A percentile compares a stretch with the other conserved stretches of the same genome.
These are phyloP conservation scores for Globisporangium spinosum DNA, from an alignment of 352 stramenopile species.

Conservation along the genomic window DNA sequence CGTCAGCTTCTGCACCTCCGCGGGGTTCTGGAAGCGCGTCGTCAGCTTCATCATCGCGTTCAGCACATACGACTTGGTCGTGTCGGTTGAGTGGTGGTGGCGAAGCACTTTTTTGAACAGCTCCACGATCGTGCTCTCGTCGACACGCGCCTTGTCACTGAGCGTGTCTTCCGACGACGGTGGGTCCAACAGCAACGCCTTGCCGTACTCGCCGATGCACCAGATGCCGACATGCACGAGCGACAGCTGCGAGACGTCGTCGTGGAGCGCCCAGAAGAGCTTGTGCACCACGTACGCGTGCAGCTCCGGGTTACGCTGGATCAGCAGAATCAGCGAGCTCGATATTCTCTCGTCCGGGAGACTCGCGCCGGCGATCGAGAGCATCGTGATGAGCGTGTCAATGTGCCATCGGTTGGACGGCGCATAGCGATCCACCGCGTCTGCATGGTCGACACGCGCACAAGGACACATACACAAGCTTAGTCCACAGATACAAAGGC, in stretches of 20 bases:
- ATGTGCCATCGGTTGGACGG: conserved; percentile 90
- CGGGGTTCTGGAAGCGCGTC: conserved; percentile 79
- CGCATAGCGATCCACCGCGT: conserved; percentile 81
- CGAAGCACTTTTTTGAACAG: conserved; percentile 79
- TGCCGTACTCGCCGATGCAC: conserved; percentile 97
- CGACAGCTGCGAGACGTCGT: conserved; percentile 93
- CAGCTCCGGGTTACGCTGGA: conserved; percentile 88
- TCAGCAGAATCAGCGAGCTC: conserved; percentile 94
- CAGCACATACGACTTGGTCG: conserved; percentile 79
- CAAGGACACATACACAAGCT: conserved; percentile 6
- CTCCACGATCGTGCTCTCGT: conserved; percentile 65
- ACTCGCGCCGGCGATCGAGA: conserved; percentile 95
- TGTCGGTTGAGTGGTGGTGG: conserved; percentile 75
- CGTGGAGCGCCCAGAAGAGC: conserved; percentile 93
- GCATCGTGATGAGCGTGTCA: conserved; percentile 98
- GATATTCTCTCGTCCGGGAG: conserved; percentile 93
- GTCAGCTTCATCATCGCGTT: conserved; percentile 95
- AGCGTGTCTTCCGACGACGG: conserved; percentile 61
- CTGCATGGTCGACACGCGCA: conserved; percentile 21
- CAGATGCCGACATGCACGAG: conserved; percentile 98
- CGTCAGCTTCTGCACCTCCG: conserved; percentile 75
- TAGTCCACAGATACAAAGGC: not conserved
- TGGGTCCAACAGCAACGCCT: conserved; percentile 81
- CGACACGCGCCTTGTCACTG: conserved; percentile 57
- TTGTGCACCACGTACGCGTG: conserved; percentile 97